Evolutionary conservation across 371 early-diverging fungal genomes (phyloP).

Genomic region (Quaeritorhiza haematococci): DNA sequence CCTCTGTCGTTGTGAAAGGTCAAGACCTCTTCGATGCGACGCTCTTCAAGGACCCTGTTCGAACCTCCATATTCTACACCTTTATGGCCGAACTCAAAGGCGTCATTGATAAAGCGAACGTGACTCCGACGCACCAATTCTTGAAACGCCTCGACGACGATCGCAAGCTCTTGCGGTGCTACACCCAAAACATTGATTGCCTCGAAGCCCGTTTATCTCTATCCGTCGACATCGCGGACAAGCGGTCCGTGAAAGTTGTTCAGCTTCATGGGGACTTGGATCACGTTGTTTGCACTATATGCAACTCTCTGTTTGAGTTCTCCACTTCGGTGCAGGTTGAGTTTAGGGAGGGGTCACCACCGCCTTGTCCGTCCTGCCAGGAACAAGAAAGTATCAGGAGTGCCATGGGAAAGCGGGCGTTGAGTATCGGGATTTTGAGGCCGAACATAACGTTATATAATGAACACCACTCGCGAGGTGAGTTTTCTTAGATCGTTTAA

Average conservation of each 20-base stretch:
- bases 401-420: conserved; percentile 65
- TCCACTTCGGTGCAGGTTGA: conserved; percentile 37
- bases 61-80: conserved; percentile 80
- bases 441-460: conserved; percentile 97
- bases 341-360: conserved; percentile 69
- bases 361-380: conserved; percentile 75
- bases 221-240: conserved; percentile 4
- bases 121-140: conserved; percentile 86
- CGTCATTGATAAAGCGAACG: conserved; percentile 62
- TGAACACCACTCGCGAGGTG: conserved; percentile 84
- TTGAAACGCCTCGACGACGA: conserved; percentile 66
- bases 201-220: conserved; percentile 61
- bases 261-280: conserved; percentile 91
- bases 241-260: conserved; percentile 50
- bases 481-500: conserved; percentile 22
- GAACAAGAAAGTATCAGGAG: conserved; percentile 49
- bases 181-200: conserved; percentile 97
- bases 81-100: conserved; percentile 92
- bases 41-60: conserved; percentile 69
- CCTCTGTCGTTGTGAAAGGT: conserved; percentile 73
- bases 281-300: conserved; percentile 78
- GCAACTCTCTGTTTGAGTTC: conserved; percentile 61
- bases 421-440: conserved; percentile 79
- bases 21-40: conserved; percentile 94
- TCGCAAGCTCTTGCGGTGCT: conserved; percentile 78